Evolutionary conservation across 202 grass and related monocot species (phyloP), one percentile per base, ranked within the genome.

Genomic region (Setaria italica): DNA sequence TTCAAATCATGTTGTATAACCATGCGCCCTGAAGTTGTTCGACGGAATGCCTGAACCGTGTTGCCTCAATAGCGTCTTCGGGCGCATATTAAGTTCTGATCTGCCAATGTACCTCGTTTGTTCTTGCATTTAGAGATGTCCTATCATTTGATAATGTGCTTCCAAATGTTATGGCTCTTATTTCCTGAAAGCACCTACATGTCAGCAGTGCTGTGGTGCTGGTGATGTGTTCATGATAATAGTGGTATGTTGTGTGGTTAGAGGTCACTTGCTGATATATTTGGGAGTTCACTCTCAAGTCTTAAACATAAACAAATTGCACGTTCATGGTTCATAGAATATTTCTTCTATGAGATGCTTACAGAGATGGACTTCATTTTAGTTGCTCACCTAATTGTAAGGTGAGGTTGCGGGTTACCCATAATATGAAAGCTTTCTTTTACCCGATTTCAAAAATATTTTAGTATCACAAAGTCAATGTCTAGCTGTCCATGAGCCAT

Each of bases 1-100:
- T 42, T 78, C 3, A 21, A 54, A 11, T 68, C 29, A 16, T 48
- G 14, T 6, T 60, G 29, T 74, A 21, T 62, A 64, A 7, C 32
- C 50, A 8, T 66, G 56, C n/a, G 7, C 67, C 39, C 69, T 6
- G 41, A 35, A 88, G 6, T 71, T 88, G 50, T 58, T 83, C 64
- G 39, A 83, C 34, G 16, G 9, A 76, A 84, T 60, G 10, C 47
- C 60, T 67, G 30, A 47, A 42, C 20, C 6, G 4, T 58, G 29
- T 14, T 43, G 20, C 15, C 17, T 19, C 20, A 50, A 4, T 21
- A 2, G 14, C 20, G 37, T 70, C 3, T 14, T 42, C 17, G 0
- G 16, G 16, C 70, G 20, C 46, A 42, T 8, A 12, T 74, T 73
- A 17, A 63, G 9, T 51, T 47, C 19, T 43, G 56, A 11, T 53